These are phyloP conservation scores for Heliocybe sulcata DNA, from an alignment of 1,284 basidiomycete species.

Conservation along the genomic window DNA sequence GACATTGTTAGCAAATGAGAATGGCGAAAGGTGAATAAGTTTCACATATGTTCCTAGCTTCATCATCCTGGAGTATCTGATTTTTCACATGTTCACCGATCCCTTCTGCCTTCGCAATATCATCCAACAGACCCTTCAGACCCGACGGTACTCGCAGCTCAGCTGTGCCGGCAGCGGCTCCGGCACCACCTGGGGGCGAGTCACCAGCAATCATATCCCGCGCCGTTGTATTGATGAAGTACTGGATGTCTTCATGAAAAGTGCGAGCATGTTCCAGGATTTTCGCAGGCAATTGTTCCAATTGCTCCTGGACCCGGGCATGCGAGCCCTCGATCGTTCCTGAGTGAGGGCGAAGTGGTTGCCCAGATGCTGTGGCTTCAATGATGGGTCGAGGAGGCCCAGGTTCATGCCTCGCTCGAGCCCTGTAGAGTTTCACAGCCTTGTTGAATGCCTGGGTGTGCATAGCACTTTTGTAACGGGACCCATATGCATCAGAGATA, in stretches of 20 bases:
- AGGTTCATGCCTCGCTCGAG: conserved; percentile 14
- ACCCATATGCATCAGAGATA: conserved; percentile 54
- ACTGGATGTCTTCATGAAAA: conserved; percentile 40
- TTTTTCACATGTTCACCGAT: conserved; percentile 31
- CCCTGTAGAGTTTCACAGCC: conserved; percentile 39
- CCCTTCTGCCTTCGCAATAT: conserved; percentile 31
- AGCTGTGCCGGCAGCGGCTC: conserved; percentile 1
- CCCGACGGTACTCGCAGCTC: conserved; percentile 24
- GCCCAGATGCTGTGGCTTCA: conserved; percentile 7
- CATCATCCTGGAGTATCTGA: conserved; percentile 42
- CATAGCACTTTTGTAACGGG: conserved; percentile 43
- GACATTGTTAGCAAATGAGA: background rate
- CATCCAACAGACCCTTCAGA: conserved; percentile 36
- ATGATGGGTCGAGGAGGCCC: conserved; percentile 7
- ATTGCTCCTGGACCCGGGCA: conserved; percentile 21
- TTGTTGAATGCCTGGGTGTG: conserved; percentile 38
- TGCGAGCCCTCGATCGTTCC: conserved; percentile 14
- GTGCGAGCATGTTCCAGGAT: conserved; percentile 37
- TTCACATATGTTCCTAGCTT: conserved; percentile 30
- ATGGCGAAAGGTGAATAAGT: background rate
- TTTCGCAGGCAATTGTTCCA: conserved; percentile 42
- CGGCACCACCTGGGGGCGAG: conserved; percentile 8
- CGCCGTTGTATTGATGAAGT: conserved; percentile 23
- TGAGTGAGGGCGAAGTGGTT: conserved; percentile 2
- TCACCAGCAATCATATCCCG: conserved; percentile 9